These are phyloP conservation scores for Mycocentrospora acerina DNA, from an alignment of 2,329 filamentous ascomycete genomes.

Conservation along the genomic window DNA sequence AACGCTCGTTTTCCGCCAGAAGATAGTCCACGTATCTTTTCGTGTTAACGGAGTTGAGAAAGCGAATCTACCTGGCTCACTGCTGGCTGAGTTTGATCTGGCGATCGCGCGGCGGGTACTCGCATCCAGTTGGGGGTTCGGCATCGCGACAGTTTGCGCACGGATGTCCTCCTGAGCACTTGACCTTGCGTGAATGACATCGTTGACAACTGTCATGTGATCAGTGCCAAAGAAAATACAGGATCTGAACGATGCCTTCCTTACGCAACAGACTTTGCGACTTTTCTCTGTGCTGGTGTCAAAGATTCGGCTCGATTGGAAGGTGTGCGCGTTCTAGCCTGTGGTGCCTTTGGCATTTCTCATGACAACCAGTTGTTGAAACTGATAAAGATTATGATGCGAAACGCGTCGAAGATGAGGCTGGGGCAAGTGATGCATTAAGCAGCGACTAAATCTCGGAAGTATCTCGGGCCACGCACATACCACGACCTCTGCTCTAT, in stretches of 20 bases:
- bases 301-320: not conserved
- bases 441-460: too few species aligned
- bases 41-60: not conserved
- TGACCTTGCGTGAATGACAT: slow-evolving; percentile 36
- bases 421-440: too few species aligned
- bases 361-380: too few species aligned
- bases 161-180: slow-evolving; percentile 38
- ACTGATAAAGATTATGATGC: too few species aligned
- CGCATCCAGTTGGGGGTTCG: slow-evolving; percentile 18
- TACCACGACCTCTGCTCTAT: too few species aligned
- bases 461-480: too few species aligned
- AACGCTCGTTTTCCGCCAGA: slow-evolving; percentile 32
- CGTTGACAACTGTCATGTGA: slow-evolving; percentile 17
- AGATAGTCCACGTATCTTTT: slow-evolving; percentile 31
- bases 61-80: slow-evolving; percentile 8
- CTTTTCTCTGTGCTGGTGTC: not conserved
- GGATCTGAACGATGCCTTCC: not conserved
- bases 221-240: not conserved
- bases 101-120: slow-evolving; percentile 30
- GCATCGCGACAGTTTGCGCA: slow-evolving; percentile 31
- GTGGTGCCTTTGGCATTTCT: too few species aligned
- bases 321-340: not conserved
- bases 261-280: slow-evolving; percentile 7
- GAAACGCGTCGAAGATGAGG: too few species aligned
- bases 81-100: slow-evolving; percentile 34